A percentile compares a stretch with the other conserved stretches of the same genome.
Evolutionary conservation across 345 rosid species (phyloP).

Genomic region (Citrus sp.): DNA sequence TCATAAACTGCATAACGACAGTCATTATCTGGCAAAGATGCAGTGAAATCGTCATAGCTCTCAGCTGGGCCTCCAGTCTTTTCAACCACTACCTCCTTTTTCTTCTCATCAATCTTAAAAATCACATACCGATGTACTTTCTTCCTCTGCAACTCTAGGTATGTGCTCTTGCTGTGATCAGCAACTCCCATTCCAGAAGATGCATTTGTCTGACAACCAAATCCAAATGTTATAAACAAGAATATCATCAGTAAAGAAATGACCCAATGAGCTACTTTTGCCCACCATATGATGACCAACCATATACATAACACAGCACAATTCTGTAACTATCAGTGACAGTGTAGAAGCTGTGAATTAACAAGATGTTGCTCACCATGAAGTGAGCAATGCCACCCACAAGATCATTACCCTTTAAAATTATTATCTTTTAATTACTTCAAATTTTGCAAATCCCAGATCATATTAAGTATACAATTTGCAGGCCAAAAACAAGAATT

Average conservation of each 20-base stretch:
- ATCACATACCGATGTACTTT: conserved; percentile 47
- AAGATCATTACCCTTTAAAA: too few relatives aligned
- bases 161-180: conserved; percentile 30
- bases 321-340: background rate
- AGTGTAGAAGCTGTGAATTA: background rate
- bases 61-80: conserved; percentile 55
- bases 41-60: conserved; percentile 55
- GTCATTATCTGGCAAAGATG: conserved; percentile 57
- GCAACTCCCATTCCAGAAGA: conserved; percentile 27
- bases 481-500: background rate
- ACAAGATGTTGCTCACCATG: too few relatives aligned
- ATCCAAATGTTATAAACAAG: background rate
- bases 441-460: background rate
- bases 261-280: background rate
- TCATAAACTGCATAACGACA: conserved; percentile 68
- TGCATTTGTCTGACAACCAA: conserved; percentile 15
- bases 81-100: conserved; percentile 57
- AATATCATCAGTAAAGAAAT: too few relatives aligned
- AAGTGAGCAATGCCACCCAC: background rate
- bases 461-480: background rate
- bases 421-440: background rate
- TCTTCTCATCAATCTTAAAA: conserved; percentile 57
- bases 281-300: background rate
- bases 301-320: too few relatives aligned
- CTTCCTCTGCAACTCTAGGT: conserved; percentile 37